Percentiles rank a stretch among this genome's conserved stretches.
phyloP scores from a whole-genome alignment of 495 filamentous ascomycete genomes.

The Penicillium pancosmium region DNA sequence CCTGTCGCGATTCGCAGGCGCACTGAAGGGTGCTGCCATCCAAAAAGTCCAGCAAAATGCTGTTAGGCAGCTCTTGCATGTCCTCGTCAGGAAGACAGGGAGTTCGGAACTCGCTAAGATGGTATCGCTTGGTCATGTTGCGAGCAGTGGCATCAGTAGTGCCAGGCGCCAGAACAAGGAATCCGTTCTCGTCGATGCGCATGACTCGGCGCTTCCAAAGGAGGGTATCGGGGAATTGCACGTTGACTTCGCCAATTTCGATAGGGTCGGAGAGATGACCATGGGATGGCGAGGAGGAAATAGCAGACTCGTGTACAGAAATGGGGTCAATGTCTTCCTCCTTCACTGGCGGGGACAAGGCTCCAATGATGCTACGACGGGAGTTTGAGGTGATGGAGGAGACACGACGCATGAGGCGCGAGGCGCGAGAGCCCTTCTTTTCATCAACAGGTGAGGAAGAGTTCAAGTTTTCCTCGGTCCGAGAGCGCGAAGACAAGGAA shows the following conservation, averaged over 20 bases:
- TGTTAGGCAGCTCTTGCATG: slow-evolving; percentile 84
- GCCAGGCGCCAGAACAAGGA: slow-evolving; percentile 69
- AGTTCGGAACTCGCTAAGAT: slow-evolving; percentile 75
- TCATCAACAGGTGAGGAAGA: slow-evolving; percentile 55
- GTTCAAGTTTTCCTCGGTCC: slow-evolving; percentile 36
- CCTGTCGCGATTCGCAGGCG: slow-evolving; percentile 77
- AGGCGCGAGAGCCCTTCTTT: slow-evolving; percentile 68
- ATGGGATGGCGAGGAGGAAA: slow-evolving; percentile 33
- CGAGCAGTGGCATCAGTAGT: slow-evolving; percentile 46
- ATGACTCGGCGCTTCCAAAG: slow-evolving; percentile 90
- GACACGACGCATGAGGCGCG: slow-evolving; percentile 79
- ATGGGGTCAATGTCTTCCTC: slow-evolving; percentile 55
- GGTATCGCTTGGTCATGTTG: slow-evolving; percentile 71
- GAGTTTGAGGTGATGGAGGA: slow-evolving; percentile 65
- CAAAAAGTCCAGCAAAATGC: slow-evolving; percentile 79
- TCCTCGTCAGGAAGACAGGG: slow-evolving; percentile 86
- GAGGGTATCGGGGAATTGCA: slow-evolving; percentile 90
- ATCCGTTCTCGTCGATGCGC: slow-evolving; percentile 75
- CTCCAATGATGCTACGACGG: slow-evolving; percentile 61
- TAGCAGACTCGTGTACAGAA: slow-evolving; percentile 40
- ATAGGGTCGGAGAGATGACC: slow-evolving; percentile 41
- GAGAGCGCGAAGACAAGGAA: slow-evolving; percentile 43
- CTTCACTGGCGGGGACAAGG: slow-evolving; percentile 58
- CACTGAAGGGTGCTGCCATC: slow-evolving; percentile 84
- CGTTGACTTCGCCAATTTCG: slow-evolving; percentile 84